Evolutionary conservation across 148 eudicot genomes (phyloP).

Genomic region (Diospyros lotus): DNA sequence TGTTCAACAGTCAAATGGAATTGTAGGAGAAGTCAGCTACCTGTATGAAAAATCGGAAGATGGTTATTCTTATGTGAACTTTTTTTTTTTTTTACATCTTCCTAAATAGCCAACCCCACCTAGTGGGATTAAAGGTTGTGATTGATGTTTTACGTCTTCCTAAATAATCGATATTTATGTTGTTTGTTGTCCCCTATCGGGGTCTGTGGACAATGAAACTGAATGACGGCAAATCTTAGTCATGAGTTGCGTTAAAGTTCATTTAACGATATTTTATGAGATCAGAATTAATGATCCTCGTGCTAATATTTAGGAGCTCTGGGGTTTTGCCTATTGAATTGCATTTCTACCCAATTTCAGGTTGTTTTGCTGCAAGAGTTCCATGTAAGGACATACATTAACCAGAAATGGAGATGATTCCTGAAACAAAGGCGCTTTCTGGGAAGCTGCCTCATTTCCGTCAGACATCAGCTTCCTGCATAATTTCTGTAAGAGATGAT

Average conservation of each 20-base stretch:
- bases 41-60: too few species aligned
- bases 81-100: too few species aligned
- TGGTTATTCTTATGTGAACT: too few species aligned
- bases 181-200: background rate
- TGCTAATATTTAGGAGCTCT: background rate
- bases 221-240: background rate
- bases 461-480: conserved; percentile 30
- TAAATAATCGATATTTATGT: background rate
- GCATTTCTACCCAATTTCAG: conserved; percentile 13
- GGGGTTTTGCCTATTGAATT: background rate
- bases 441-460: conserved; percentile 30
- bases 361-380: conserved; percentile 9
- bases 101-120: too few species aligned
- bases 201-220: background rate
- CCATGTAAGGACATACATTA: conserved; percentile 28
- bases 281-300: background rate
- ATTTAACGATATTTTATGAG: background rate
- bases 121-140: too few species aligned
- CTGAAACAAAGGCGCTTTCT: conserved; percentile 40
- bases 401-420: conserved; percentile 53
- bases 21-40: too few species aligned
- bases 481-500: conserved; percentile 32
- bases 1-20: too few species aligned
- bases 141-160: too few species aligned
- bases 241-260: background rate